These are phyloP conservation scores for Vigna unguiculata DNA, from an alignment of 306 rosid genomes.

Conservation along the genomic window DNA sequence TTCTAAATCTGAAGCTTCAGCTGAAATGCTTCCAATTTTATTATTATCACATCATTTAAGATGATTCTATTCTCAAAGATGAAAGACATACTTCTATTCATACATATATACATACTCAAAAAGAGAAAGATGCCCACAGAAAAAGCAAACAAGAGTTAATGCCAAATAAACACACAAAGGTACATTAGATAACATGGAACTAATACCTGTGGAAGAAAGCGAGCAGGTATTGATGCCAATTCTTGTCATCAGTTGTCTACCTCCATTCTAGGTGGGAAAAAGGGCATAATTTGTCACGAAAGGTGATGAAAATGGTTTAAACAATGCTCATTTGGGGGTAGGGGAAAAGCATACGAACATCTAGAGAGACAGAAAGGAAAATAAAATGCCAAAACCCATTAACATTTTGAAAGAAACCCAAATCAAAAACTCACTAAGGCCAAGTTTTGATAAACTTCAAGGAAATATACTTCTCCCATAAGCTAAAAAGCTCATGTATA, in stretches of 20 bases:
- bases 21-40: conserved; percentile 40
- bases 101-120: not conserved
- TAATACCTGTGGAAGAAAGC: conserved; percentile 62
- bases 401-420: not conserved
- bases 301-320: not conserved
- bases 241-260: conserved; percentile 46
- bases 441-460: not conserved
- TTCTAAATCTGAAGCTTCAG: conserved; percentile 64
- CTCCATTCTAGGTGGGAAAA: conserved; percentile 54
- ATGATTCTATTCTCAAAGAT: conserved; percentile 18
- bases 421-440: not conserved
- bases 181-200: not conserved
- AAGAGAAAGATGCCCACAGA: not conserved
- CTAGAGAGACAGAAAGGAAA: conserved; percentile 1
- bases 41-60: not conserved
- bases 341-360: not conserved
- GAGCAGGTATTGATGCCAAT: conserved; percentile 45
- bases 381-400: too few species aligned
- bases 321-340: conserved; percentile 15
- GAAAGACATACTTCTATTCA: conserved; percentile 4
- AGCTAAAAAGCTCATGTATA: not conserved
- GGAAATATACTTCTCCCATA: not conserved
- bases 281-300: conserved; percentile 12
- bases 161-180: conserved; percentile 13
- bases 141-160: not conserved